These are phyloP conservation scores for Verticillium nubilum DNA, from an alignment of 2,329 filamentous ascomycete species.

Conservation along the genomic window DNA sequence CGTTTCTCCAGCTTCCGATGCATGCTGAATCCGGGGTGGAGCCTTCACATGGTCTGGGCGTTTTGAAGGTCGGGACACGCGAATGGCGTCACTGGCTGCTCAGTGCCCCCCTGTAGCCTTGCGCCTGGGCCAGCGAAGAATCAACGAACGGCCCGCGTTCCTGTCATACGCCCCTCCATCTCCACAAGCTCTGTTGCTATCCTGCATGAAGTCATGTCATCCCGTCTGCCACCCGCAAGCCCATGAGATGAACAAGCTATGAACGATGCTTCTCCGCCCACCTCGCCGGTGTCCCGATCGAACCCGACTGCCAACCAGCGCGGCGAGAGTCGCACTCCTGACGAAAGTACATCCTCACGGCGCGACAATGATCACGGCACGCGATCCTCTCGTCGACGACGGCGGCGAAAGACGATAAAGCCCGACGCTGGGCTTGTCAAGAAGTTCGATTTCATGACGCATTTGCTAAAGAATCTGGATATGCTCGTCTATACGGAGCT, in stretches of 20 bases:
- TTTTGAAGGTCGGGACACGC: not conserved
- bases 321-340: constrained; percentile 8
- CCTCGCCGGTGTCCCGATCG: constrained; percentile 27
- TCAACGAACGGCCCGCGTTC: not conserved
- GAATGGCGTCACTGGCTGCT: not conserved
- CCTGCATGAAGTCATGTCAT: not conserved
- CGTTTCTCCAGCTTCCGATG: not conserved
- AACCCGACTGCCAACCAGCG: constrained; percentile 13
- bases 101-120: not conserved
- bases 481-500: constrained; percentile 59
- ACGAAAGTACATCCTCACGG: not conserved
- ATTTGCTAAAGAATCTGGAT: constrained; percentile 57
- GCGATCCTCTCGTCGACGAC: constrained; percentile 19
- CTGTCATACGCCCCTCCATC: not conserved
- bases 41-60: not conserved
- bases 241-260: constrained; percentile 33
- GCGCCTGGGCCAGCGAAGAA: not conserved
- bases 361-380: constrained; percentile 1
- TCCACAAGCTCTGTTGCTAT: not conserved
- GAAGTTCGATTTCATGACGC: constrained; percentile 56
- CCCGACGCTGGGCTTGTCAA: constrained; percentile 40
- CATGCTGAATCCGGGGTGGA: not conserved
- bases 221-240: not conserved
- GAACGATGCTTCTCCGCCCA: constrained; percentile 45
- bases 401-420: constrained; percentile 29